Evolutionary conservation across 768 basidiomycete genomes (phyloP).

Genomic region (Tylopilus sp.): DNA sequence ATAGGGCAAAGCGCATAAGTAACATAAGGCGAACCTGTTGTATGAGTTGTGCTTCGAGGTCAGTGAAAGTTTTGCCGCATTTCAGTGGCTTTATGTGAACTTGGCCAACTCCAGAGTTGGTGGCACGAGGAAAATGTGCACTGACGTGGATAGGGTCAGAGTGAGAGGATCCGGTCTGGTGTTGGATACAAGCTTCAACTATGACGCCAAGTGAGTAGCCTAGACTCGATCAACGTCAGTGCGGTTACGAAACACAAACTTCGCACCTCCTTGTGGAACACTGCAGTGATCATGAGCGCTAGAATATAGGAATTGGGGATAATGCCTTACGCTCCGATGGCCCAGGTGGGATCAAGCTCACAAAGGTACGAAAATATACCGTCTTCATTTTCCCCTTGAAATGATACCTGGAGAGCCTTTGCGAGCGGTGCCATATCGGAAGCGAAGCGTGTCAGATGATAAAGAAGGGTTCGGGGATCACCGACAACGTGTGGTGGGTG

Average conservation of each 20-base stretch:
- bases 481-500: conserved; percentile 16
- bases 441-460: too few species aligned
- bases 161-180: conserved; percentile 47
- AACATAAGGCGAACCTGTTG: conserved; percentile 43
- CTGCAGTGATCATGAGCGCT: conserved; percentile 24
- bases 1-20: background rate
- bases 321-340: conserved; percentile 37
- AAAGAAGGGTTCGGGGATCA: background rate
- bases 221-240: conserved; percentile 21
- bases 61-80: conserved; percentile 50
- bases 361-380: conserved; percentile 23
- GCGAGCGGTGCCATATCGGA: conserved; percentile 16
- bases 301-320: background rate
- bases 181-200: conserved; percentile 50
- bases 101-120: conserved; percentile 39
- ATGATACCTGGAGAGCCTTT: conserved; percentile 22
- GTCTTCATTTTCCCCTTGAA: conserved; percentile 19
- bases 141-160: conserved; percentile 58
- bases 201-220: conserved; percentile 58
- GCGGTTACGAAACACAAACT: background rate
- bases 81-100: conserved; percentile 49
- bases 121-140: conserved; percentile 53
- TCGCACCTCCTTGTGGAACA: conserved; percentile 51
- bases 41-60: conserved; percentile 55
- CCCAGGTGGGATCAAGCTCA: conserved; percentile 45